These are phyloP conservation scores for Breviolum minutum DNA, from an alignment of 73 alveolate species.

Conservation along the genomic window DNA sequence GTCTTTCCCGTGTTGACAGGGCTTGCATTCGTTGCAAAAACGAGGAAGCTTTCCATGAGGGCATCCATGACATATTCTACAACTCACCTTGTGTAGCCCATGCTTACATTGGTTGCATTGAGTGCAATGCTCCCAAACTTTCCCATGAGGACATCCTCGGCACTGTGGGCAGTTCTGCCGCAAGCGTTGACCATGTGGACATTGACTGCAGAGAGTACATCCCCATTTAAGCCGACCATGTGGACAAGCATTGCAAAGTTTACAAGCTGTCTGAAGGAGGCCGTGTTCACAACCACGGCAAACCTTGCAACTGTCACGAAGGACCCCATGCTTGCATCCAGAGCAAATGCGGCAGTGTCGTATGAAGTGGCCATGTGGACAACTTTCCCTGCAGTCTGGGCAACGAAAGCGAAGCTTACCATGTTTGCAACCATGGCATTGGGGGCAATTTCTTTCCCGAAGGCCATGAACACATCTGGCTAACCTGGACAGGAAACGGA, in stretches of 20 bases:
- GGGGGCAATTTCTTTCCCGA: slow-evolving; percentile 49
- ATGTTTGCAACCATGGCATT: slow-evolving; percentile 66
- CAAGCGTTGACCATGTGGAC: slow-evolving; percentile 44
- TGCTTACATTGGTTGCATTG: slow-evolving; percentile 67
- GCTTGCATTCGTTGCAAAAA: slow-evolving; percentile 64
- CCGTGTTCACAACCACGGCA: slow-evolving; percentile 81
- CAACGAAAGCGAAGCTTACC: slow-evolving; percentile 82
- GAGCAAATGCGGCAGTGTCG: slow-evolving; percentile 54
- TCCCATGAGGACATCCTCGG: slow-evolving; percentile 55
- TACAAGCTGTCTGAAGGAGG: background rate
- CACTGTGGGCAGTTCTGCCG: slow-evolving; percentile 48
- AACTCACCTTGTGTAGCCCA: slow-evolving; percentile 15
- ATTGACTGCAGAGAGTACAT: slow-evolving; percentile 35
- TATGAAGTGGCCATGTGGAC: slow-evolving; percentile 57
- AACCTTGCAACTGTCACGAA: slow-evolving; percentile 46
- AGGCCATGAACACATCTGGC: slow-evolving; percentile 65
- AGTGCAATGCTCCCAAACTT: slow-evolving; percentile 60
- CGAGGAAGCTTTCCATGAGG: slow-evolving; percentile 90
- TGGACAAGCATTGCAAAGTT: slow-evolving; percentile 62
- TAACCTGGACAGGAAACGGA: background rate
- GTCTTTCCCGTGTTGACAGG: slow-evolving; percentile 63
- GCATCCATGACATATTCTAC: slow-evolving; percentile 54
- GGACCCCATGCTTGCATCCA: slow-evolving; percentile 57
- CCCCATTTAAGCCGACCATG: slow-evolving; percentile 82
- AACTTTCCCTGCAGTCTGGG: slow-evolving; percentile 23